A percentile compares a stretch with the other conserved stretches of the same genome.
Evolutionary conservation across 1,284 basidiomycete species (phyloP).

Genomic region (Pulchroboletus neoregius): DNA sequence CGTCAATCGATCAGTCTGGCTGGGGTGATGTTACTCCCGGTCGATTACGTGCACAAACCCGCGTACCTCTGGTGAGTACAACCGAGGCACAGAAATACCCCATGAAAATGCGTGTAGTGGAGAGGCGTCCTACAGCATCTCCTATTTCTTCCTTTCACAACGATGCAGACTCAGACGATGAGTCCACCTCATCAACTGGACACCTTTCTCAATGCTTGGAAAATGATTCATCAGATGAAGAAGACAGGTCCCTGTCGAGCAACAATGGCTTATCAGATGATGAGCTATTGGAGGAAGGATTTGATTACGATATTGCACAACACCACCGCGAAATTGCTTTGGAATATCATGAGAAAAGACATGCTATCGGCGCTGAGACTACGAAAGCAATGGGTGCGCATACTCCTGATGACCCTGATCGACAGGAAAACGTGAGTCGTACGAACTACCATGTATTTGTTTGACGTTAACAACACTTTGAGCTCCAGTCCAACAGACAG

Average conservation of each 20-base stretch:
- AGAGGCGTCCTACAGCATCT: constrained; percentile 44
- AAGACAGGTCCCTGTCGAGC: constrained; percentile 16
- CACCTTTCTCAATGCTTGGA: constrained; percentile 26
- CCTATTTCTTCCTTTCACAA: constrained; percentile 17
- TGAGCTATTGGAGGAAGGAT: constrained; percentile 42
- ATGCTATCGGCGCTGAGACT: constrained; percentile 50
- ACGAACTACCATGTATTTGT: background rate
- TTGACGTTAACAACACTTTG: background rate
- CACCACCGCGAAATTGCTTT: constrained; percentile 73
- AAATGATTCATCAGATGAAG: constrained; percentile 7
- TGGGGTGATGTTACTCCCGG: constrained; percentile 57
- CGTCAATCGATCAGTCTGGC: constrained; percentile 24
- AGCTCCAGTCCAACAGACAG: constrained; percentile 35
- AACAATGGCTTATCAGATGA: constrained; percentile 29
- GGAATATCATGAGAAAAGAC: constrained; percentile 62
- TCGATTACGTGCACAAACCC: constrained; percentile 40
- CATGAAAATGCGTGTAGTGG: constrained; percentile 67
- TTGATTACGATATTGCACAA: constrained; percentile 55
- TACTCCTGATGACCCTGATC: constrained; percentile 40
- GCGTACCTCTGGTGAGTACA: constrained; percentile 39
- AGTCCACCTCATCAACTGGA: constrained; percentile 37
- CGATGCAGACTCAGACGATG: constrained; percentile 47
- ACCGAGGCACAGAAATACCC: constrained; percentile 41
- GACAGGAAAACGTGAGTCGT: constrained; percentile 44
- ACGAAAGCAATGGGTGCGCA: constrained; percentile 48